A percentile compares a stretch with the other conserved stretches of the same genome.
These are phyloP conservation scores for Cystofilobasidium ferigula DNA, from an alignment of 768 basidiomycete genomes.

Conservation along the genomic window DNA sequence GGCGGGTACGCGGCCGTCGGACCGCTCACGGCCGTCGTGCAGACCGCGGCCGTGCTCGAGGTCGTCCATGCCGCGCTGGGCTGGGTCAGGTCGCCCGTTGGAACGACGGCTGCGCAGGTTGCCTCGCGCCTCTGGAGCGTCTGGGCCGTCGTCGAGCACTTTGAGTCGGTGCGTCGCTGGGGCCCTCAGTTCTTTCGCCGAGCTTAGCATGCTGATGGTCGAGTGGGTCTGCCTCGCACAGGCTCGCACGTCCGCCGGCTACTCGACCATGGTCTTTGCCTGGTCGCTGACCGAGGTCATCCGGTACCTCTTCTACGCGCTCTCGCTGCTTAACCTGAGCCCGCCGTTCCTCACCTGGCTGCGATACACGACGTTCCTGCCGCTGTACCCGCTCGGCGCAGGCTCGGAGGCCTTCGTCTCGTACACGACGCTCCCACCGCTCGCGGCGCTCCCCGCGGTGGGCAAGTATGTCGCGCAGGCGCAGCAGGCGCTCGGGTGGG, in stretches of 20 bases:
- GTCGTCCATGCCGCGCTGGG: constrained; percentile 67
- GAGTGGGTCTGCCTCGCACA: constrained; percentile 12
- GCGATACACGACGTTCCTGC: constrained; percentile 86
- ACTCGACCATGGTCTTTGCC: constrained; percentile 79
- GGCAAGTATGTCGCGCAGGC: neutral
- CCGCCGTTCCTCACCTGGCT: constrained; percentile 39
- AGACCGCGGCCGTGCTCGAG: constrained; percentile 74
- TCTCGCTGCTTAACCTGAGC: constrained; percentile 51
- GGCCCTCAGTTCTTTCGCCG: neutral
- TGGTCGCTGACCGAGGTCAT: constrained; percentile 88
- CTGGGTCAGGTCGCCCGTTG: constrained; percentile 64
- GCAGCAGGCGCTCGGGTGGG: constrained; percentile 7
- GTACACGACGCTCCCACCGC: constrained; percentile 59
- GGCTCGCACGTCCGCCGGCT: constrained; percentile 61
- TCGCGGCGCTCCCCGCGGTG: constrained; percentile 25
- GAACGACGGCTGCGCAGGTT: constrained; percentile 69
- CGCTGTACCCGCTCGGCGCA: constrained; percentile 89
- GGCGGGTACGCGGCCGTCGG: constrained; percentile 59
- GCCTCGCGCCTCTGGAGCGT: constrained; percentile 68
- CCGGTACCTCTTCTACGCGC: constrained; percentile 79
- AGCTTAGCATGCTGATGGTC: constrained; percentile 35
- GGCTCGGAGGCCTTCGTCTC: constrained; percentile 78
- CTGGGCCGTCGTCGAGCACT: constrained; percentile 67
- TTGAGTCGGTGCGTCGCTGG: constrained; percentile 47
- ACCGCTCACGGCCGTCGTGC: constrained; percentile 54